These are phyloP conservation scores for Yamadazyma diospyri DNA, from an alignment of 1,139 yeast species.

Conservation along the genomic window DNA sequence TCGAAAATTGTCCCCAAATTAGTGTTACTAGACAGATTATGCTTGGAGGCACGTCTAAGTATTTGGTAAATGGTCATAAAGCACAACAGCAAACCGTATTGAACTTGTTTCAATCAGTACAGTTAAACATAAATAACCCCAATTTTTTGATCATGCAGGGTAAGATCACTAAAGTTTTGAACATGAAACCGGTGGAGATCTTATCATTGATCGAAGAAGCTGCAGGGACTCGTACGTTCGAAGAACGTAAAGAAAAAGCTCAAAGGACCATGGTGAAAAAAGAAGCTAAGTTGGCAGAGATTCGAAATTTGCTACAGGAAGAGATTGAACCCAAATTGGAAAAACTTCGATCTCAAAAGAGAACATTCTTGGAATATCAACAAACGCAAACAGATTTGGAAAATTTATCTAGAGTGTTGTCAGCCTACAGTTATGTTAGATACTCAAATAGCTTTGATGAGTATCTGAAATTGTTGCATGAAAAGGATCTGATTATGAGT, in stretches of 20 bases:
- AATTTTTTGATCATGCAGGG: slow-evolving; percentile 99
- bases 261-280: slow-evolving; percentile 88
- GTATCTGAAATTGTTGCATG: slow-evolving; percentile 35
- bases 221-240: slow-evolving; percentile 95
- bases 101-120: slow-evolving; percentile 89
- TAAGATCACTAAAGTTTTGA: slow-evolving; percentile 90
- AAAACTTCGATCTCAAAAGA: slow-evolving; percentile 74
- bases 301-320: slow-evolving; percentile 66
- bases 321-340: slow-evolving; percentile 94
- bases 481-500: slow-evolving; percentile 33
- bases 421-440: slow-evolving; percentile 68
- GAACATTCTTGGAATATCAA: slow-evolving; percentile 81
- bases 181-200: slow-evolving; percentile 92
- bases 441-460: slow-evolving; percentile 40
- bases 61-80: slow-evolving; percentile 90
- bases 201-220: slow-evolving; percentile 94
- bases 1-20: slow-evolving; percentile 73
- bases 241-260: slow-evolving; percentile 89
- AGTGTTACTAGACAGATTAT: slow-evolving; percentile 91
- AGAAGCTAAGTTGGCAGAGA: slow-evolving; percentile 79
- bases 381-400: slow-evolving; percentile 81
- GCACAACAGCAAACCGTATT: slow-evolving; percentile 95
- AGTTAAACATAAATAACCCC: slow-evolving; percentile 92
- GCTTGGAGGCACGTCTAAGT: slow-evolving; percentile 89
- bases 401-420: slow-evolving; percentile 65